Conservation (phyloP, 2,329 filamentous ascomycete genomes). For the Xenoacremonium recifei region DNA sequence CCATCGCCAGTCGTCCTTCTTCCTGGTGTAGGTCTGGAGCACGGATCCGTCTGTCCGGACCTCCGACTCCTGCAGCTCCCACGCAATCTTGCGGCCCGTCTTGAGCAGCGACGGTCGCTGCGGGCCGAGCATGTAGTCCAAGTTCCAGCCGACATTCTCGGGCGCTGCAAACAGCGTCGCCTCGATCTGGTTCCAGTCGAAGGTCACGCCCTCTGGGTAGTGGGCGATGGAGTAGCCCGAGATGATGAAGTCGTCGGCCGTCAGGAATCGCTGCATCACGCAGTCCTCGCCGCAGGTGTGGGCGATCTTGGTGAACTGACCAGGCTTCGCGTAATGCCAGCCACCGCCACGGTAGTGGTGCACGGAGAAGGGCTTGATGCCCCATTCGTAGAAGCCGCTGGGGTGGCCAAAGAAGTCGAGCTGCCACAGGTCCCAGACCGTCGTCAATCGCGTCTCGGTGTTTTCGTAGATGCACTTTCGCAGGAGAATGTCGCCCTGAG, state of each 20-base stretch:
- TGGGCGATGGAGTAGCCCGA: conserved; percentile 60
- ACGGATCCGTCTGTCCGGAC: conserved; percentile 49
- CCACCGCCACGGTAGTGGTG: conserved; percentile 64
- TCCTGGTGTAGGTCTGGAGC: conserved; percentile 52
- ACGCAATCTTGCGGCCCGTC: conserved; percentile 51
- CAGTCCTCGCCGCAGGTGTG: conserved; percentile 62
- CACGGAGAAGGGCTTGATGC: conserved; percentile 57
- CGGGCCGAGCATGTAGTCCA: conserved; percentile 52
- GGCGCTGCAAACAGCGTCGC: conserved; percentile 50
- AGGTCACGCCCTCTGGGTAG: conserved; percentile 51
- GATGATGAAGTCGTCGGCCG: conserved; percentile 51
- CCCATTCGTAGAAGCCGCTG: conserved; percentile 63
- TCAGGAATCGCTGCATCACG: conserved; percentile 57
- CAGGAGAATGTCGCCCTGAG: conserved; percentile 60
- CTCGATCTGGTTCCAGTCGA: conserved; percentile 50
- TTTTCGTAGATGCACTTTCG: conserved; percentile 65
- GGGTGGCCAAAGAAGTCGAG: conserved; percentile 60
- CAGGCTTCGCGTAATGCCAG: conserved; percentile 55
- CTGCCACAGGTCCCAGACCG: conserved; percentile 58
- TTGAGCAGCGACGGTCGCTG: conserved; percentile 45
- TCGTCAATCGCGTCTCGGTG: conserved; percentile 56
- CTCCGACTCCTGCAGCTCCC: conserved; percentile 52
- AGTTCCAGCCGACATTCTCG: conserved; percentile 48
- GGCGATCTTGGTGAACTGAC: conserved; percentile 56
- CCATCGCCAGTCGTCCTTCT: conserved; percentile 54